A percentile compares a stretch with the other conserved stretches of the same genome.
Evolutionary conservation across 768 basidiomycete genomes (phyloP).

Genomic region (Tylopilus sp.): DNA sequence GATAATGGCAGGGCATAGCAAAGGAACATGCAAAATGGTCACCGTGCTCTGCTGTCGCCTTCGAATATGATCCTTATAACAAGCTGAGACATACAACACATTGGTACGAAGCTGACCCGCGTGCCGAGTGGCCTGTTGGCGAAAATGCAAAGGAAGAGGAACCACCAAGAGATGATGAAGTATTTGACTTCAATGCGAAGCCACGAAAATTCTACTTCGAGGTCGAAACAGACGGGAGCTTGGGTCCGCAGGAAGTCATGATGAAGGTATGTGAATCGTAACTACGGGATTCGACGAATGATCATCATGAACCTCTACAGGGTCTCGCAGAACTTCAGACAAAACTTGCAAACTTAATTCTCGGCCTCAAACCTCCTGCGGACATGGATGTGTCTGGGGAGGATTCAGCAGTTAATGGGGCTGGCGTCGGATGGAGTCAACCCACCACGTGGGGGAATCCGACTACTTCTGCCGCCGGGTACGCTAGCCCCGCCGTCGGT

Average conservation of each 20-base stretch:
- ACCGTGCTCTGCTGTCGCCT: constrained; percentile 89
- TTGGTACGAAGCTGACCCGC: constrained; percentile 85
- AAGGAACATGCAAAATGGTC: constrained; percentile 99
- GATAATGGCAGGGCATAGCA: constrained; percentile 74
- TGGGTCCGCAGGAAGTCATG: constrained; percentile 85
- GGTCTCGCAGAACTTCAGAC: constrained; percentile 76
- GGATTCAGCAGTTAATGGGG: constrained; percentile 29
- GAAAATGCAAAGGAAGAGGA: constrained; percentile 86
- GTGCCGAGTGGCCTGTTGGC: constrained; percentile 88
- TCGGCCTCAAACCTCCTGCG: constrained; percentile 64
- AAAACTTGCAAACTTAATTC: constrained; percentile 76
- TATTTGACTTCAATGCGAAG: constrained; percentile 85
- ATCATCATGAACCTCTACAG: constrained; percentile 33
- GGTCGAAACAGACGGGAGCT: constrained; percentile 90
- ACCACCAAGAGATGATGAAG: constrained; percentile 70
- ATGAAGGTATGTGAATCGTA: constrained; percentile 57
- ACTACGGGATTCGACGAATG: neutral
- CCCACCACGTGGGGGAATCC: constrained; percentile 27
- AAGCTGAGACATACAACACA: constrained; percentile 93
- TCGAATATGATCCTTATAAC: constrained; percentile 98
- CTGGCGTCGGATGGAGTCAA: constrained; percentile 20
- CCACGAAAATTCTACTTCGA: constrained; percentile 92
- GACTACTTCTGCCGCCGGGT: constrained; percentile 30
- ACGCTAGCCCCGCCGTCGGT: constrained; percentile 29
- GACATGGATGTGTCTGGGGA: constrained; percentile 50